These are phyloP conservation scores for Dillenia turbinata DNA, from an alignment of 164 flowering plant genomes.

Conservation along the genomic window DNA sequence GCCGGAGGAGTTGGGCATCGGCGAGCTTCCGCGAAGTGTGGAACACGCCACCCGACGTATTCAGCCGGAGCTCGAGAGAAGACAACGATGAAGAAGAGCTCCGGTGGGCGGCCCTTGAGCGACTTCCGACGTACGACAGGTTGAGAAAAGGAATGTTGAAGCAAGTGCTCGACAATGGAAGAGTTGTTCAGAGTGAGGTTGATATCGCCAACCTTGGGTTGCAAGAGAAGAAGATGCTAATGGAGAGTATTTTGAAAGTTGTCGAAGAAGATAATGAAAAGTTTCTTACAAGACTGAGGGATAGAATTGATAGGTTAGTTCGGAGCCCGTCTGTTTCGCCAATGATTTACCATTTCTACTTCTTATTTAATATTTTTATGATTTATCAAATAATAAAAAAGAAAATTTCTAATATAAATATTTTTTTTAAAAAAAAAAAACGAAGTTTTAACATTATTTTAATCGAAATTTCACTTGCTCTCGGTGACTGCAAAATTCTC, in stretches of 20 bases:
- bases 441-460: too few species aligned
- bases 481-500: too few species aligned
- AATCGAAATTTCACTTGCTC: too few species aligned
- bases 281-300: conserved; percentile 34
- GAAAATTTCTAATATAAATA: too few species aligned
- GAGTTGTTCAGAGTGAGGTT: conserved; percentile 35
- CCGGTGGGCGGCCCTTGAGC: conserved; percentile 71
- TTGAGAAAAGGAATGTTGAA: conserved; percentile 38
- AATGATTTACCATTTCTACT: background rate
- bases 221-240: conserved; percentile 40
- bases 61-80: conserved; percentile 25
- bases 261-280: conserved; percentile 54
- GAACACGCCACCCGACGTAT: conserved; percentile 29
- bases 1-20: conserved; percentile 28
- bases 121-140: conserved; percentile 63
- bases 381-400: too few species aligned
- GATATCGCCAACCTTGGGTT: conserved; percentile 42
- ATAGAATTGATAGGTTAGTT: conserved; percentile 47
- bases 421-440: too few species aligned
- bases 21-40: conserved; percentile 34
- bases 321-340: background rate
- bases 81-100: conserved; percentile 65
- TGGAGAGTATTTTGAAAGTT: conserved; percentile 41
- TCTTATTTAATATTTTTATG: too few species aligned
- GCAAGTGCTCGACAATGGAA: conserved; percentile 40